A percentile compares a stretch with the other conserved stretches of the same genome.
phyloP scores from a whole-genome alignment of 495 filamentous ascomycete species.

The Penicillium ucsense region DNA sequence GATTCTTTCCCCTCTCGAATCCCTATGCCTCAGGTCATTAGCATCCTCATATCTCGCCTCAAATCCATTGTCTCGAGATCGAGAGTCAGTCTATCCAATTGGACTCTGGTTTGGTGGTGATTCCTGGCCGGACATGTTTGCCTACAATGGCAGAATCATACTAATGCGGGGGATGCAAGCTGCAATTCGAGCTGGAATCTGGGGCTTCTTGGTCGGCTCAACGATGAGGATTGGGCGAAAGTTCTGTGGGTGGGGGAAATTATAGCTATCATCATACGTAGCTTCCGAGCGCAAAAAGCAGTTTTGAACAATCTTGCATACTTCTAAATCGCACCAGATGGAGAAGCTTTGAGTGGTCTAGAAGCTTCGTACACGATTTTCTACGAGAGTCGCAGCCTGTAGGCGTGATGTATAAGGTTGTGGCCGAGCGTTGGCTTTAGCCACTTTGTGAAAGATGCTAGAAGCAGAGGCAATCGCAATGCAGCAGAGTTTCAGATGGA shows the following conservation, averaged over 20 bases:
- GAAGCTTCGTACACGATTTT: no score
- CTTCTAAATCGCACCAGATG: no score
- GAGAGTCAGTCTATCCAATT: constrained; percentile 21
- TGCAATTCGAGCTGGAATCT: constrained; percentile 33
- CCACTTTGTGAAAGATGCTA: no score
- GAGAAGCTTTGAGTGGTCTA: no score
- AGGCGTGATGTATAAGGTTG: no score
- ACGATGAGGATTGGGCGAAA: constrained; percentile 37
- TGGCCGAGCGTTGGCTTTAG: no score
- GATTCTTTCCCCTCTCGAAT: constrained; percentile 39
- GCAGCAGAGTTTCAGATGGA: no score
- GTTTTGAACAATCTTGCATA: neutral
- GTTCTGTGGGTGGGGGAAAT: constrained; percentile 37
- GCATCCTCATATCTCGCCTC: constrained; percentile 30
- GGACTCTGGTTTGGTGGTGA: constrained; percentile 34
- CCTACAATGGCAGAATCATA: constrained; percentile 35
- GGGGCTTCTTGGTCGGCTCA: constrained; percentile 33
- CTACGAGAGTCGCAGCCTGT: no score
- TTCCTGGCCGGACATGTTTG: constrained; percentile 23
- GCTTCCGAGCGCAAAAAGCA: neutral
- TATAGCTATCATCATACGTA: constrained; percentile 11
- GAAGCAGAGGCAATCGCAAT: no score
- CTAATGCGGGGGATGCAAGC: constrained; percentile 39
- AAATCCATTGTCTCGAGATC: constrained; percentile 11
- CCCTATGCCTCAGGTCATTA: constrained; percentile 37